Base-by-base conservation (phyloP, 2,329 filamentous ascomycete genomes). In the Claviceps fusiformis region DNA sequence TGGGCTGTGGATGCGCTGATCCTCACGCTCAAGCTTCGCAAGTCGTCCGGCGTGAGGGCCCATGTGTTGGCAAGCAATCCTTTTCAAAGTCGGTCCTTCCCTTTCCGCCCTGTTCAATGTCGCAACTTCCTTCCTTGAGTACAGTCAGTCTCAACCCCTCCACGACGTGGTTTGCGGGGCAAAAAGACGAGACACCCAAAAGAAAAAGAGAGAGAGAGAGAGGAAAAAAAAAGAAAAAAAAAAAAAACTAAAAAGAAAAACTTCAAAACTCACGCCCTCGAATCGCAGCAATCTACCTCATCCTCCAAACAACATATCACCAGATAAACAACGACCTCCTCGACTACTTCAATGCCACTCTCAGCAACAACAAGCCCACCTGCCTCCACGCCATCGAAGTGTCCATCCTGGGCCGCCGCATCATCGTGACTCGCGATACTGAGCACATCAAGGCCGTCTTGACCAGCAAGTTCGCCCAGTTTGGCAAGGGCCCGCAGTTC, bases 361-460 rank as follows among this genome's bases (percentile, higher is more conserved):
- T 53, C 27, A 49, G 37, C 24, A 37, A 44, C 27, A 44, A 35
- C 37, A 49, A 45, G 27, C 15, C 54, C 5, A 55, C 45, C 5
- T 49, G 49, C 35, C 54, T 54, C 8, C 47, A 59, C 31, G 54
- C 55, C 0, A 71, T 77, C 45, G 87, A 91, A 68, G 66, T 73
- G 8, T 73, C 74, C 1, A 62, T 81, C 6, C 63, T 81, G 1
- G 76, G 77, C 52, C 66, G 71, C 52, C 80, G 87, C 17, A 68
- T 85, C 17, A 69, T 95, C 55, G 76, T 93, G 62, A 95, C 91
- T 0, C 80, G 80, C 4, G 89, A 95, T 61, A 86, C 86, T 0
- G 89, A 93, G 64, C 95, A 95, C 65, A 86, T 95, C 72, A 95
- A 95, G 68, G 88, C 91, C 6, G 77, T 96, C 31, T 75, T 96